phyloP scores from a whole-genome alignment of 1,284 basidiomycete genomes.

The Flammula alnicola region DNA sequence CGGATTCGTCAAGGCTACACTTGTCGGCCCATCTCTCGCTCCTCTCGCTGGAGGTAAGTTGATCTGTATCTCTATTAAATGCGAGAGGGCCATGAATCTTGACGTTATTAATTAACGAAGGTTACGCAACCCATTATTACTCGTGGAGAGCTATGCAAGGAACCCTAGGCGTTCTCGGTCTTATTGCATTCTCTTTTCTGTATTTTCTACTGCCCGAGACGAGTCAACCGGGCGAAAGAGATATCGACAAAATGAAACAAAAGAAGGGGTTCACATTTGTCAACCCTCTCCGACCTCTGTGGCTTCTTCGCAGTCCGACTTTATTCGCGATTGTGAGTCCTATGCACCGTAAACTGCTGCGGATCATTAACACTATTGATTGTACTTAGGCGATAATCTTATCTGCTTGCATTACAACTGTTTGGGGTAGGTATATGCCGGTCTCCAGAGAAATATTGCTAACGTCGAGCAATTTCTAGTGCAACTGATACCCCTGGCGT shows the following conservation, averaged over 20 bases:
- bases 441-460: no score
- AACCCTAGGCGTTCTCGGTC: constrained; percentile 46
- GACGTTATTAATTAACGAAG: neutral
- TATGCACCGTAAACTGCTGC: neutral
- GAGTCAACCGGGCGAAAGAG: constrained; percentile 36
- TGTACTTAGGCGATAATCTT: constrained; percentile 11
- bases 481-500: constrained; percentile 27
- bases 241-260: constrained; percentile 29
- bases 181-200: constrained; percentile 49
- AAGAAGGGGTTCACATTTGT: constrained; percentile 27
- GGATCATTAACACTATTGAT: neutral
- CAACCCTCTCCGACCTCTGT: constrained; percentile 36
- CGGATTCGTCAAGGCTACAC: constrained; percentile 34
- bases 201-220: constrained; percentile 71
- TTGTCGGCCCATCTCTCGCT: constrained; percentile 48
- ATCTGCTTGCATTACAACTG: constrained; percentile 17
- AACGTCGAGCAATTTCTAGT: no score
- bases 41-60: constrained; percentile 45
- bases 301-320: constrained; percentile 37
- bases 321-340: constrained; percentile 36
- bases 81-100: no score
- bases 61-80: neutral
- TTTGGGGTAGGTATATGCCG: constrained; percentile 20
- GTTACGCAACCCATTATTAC: constrained; percentile 48
- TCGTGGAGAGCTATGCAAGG: constrained; percentile 75